Evolutionary conservation across 768 basidiomycete genomes (phyloP).

Genomic region (Strobilomyces confusus): DNA sequence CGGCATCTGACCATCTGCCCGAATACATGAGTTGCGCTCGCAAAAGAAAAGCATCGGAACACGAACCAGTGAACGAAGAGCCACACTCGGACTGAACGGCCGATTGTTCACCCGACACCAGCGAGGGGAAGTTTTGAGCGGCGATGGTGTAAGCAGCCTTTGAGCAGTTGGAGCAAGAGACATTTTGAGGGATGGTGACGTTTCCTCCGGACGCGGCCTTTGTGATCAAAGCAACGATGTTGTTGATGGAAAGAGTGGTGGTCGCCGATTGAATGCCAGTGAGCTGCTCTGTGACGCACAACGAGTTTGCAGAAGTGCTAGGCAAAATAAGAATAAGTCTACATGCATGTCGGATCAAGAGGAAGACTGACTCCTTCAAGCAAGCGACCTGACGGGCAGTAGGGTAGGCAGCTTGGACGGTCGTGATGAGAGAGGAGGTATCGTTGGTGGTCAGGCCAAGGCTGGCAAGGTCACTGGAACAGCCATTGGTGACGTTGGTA

Average conservation of each 20-base stretch:
- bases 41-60: not conserved
- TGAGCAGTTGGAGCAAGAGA: slow-evolving; percentile 51
- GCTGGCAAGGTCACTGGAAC: slow-evolving; percentile 37
- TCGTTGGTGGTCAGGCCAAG: slow-evolving; percentile 19
- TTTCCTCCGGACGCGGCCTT: slow-evolving; percentile 4
- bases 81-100: slow-evolving; percentile 41
- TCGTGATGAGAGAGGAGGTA: slow-evolving; percentile 26
- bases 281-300: slow-evolving; percentile 59
- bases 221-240: slow-evolving; percentile 13
- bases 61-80: slow-evolving; percentile 48
- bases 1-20: slow-evolving; percentile 30
- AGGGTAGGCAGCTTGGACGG: slow-evolving; percentile 55
- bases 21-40: slow-evolving; percentile 1
- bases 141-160: slow-evolving; percentile 49
- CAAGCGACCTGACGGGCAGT: slow-evolving; percentile 53
- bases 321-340: slow-evolving; percentile 1
- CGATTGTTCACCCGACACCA: slow-evolving; percentile 28
- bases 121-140: slow-evolving; percentile 33
- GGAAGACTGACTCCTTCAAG: slow-evolving; percentile 55
- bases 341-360: not conserved
- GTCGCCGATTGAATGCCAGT: slow-evolving; percentile 43
- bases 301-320: slow-evolving; percentile 36
- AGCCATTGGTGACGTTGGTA: slow-evolving; percentile 50
- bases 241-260: slow-evolving; percentile 18
- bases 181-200: slow-evolving; percentile 29